phyloP scores from a whole-genome alignment of 345 rosid species.

The Salix koriyanagi region DNA sequence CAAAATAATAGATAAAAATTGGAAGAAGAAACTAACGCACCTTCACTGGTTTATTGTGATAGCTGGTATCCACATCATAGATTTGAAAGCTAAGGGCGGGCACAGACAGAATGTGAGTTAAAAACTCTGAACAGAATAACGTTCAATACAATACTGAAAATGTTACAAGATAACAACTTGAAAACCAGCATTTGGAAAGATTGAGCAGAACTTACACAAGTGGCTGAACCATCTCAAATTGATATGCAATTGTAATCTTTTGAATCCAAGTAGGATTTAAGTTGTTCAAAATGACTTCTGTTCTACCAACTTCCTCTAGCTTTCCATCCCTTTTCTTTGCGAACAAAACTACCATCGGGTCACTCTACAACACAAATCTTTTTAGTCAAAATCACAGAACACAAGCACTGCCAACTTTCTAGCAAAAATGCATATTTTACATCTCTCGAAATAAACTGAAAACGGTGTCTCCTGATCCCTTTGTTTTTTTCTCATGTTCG shows the following conservation, averaged over 20 bases:
- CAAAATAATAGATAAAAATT: slow-evolving; percentile 1
- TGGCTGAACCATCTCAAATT: slow-evolving; percentile 71
- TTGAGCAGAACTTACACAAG: slow-evolving; percentile 47
- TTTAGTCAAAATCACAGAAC: not conserved
- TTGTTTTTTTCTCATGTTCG: not conserved
- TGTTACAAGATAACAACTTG: not conserved
- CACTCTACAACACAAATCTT: slow-evolving; percentile 52
- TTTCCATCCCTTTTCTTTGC: slow-evolving; percentile 52
- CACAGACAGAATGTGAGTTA: slow-evolving; percentile 8
- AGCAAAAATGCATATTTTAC: too few species aligned
- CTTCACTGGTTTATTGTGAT: slow-evolving; percentile 69
- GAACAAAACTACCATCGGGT: slow-evolving; percentile 70
- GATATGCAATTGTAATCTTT: slow-evolving; percentile 62
- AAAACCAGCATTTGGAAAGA: not conserved
- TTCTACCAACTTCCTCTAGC: slow-evolving; percentile 79
- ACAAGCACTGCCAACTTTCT: too few species aligned
- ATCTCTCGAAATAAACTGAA: not conserved
- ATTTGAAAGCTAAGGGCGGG: slow-evolving; percentile 48
- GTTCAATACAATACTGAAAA: not conserved
- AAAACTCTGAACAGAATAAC: not conserved
- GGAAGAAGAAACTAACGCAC: slow-evolving; percentile 30
- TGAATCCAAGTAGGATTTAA: slow-evolving; percentile 77
- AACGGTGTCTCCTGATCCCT: not conserved
- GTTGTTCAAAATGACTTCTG: slow-evolving; percentile 70
- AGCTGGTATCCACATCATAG: slow-evolving; percentile 68